These are phyloP conservation scores for Xylariaceae sp. DNA, from an alignment of 2,329 filamentous ascomycete species.

Conservation along the genomic window DNA sequence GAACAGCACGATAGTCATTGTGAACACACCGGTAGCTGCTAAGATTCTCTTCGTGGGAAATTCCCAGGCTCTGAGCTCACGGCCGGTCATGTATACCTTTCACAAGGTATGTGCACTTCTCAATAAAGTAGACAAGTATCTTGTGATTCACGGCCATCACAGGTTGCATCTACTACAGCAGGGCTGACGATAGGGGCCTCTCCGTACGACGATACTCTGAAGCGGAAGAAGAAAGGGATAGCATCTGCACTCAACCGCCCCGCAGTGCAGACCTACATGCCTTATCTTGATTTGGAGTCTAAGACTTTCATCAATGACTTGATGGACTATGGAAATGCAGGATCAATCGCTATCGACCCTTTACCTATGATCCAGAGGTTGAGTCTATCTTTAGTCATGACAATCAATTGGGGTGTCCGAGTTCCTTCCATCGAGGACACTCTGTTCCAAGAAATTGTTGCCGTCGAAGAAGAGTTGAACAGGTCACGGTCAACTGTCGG, in stretches of 20 bases:
- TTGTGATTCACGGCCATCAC: not conserved
- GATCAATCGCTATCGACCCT: slow-evolving; percentile 63
- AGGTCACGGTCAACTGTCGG: slow-evolving; percentile 76
- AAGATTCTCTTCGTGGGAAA: slow-evolving; percentile 74
- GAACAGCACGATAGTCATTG: slow-evolving; percentile 69
- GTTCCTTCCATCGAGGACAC: slow-evolving; percentile 66
- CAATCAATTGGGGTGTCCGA: slow-evolving; percentile 74
- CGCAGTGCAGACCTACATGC: slow-evolving; percentile 74
- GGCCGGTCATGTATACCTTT: slow-evolving; percentile 76
- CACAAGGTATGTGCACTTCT: slow-evolving; percentile 54
- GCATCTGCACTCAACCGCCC: slow-evolving; percentile 75
- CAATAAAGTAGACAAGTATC: not conserved
- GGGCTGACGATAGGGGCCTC: slow-evolving; percentile 81
- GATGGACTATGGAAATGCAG: slow-evolving; percentile 58
- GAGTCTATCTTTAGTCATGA: slow-evolving; percentile 69
- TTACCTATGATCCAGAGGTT: slow-evolving; percentile 71
- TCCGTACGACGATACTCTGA: slow-evolving; percentile 80
- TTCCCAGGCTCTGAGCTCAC: slow-evolving; percentile 72
- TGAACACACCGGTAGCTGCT: slow-evolving; percentile 73
- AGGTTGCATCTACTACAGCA: slow-evolving; percentile 63
- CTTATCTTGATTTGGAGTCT: slow-evolving; percentile 75
- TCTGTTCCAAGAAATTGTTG: slow-evolving; percentile 67
- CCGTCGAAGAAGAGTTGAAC: slow-evolving; percentile 71
- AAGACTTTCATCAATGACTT: slow-evolving; percentile 70
- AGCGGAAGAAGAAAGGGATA: slow-evolving; percentile 70